Conservation (phyloP, 2,329 filamentous ascomycete species). For the Westerdykella ornata region DNA sequence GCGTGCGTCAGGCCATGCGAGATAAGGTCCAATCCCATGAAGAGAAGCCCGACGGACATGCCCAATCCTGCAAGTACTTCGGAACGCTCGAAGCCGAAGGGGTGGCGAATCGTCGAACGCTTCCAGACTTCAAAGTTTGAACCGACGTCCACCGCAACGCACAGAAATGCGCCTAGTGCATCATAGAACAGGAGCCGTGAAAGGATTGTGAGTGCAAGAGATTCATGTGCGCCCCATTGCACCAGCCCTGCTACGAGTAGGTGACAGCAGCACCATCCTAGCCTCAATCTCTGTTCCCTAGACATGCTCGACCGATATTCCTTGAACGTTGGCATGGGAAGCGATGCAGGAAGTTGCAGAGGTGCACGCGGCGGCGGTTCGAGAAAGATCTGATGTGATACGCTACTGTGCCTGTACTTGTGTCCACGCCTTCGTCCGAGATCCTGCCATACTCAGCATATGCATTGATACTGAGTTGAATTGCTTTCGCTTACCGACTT, state of each 20-base stretch:
- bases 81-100: constrained; percentile 83
- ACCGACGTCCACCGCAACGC: constrained; percentile 85
- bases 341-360: constrained; percentile 79
- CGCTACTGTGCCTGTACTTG: constrained; percentile 95
- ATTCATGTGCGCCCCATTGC: constrained; percentile 78
- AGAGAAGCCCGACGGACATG: constrained; percentile 92
- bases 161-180: constrained; percentile 83
- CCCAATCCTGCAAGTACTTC: constrained; percentile 94
- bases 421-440: constrained; percentile 89
- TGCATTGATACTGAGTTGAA: background rate
- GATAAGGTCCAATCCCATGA: constrained; percentile 92
- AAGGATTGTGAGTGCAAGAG: constrained; percentile 82
- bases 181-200: constrained; percentile 95
- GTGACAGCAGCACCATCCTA: constrained; percentile 88
- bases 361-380: constrained; percentile 82
- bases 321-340: constrained; percentile 81
- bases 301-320: constrained; percentile 91
- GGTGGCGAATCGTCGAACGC: constrained; percentile 82
- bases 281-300: constrained; percentile 70
- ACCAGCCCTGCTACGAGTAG: constrained; percentile 75
- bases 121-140: constrained; percentile 98
- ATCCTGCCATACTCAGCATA: constrained; percentile 51
- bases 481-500: constrained; percentile 47
- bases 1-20: constrained; percentile 90
- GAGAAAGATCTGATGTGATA: constrained; percentile 94